Base-by-base conservation (phyloP, 2,329 filamentous ascomycete species). In the Zymoseptoria pseudotritici region DNA sequence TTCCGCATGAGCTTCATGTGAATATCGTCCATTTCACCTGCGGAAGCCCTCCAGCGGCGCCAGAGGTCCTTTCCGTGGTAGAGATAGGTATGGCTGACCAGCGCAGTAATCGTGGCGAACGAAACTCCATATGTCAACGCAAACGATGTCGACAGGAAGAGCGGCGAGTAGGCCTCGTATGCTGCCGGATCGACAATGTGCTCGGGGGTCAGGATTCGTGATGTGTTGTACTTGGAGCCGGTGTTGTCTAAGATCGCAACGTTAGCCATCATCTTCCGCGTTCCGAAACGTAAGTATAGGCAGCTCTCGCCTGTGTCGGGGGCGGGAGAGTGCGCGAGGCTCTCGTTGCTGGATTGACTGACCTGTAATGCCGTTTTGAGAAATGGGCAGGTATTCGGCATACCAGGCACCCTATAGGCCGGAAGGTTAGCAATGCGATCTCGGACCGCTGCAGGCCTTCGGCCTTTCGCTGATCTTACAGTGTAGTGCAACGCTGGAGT, bases 11-110 rank as follows among this genome's bases (percentile, higher is more conserved):
- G 79, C 9, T 90, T 86, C 71, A 89, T 90, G 73, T 95, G 91
- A 1, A 95, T 85, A 70, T 96, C 91, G 69, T 95, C 90, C 36
- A 65, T 60, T 46, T 68, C 66, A 17, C 63, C 62, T 24, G 61
- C 62, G n/a, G 64, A 65, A 8, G 82, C 82, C 66, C 82, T 86
- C 82, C 88, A 91, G 66, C 92, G 89, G 31, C 79, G 83, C 85
- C 85, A 88, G 29, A 95, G 94, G 68, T 95, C 91, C 65, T 82
- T 83, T 17, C 91, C 90, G 68, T 95, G 90, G 90, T 90, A 95
- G 70, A 90, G 90, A 20, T 83, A 79, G 0, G 91, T 95, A 71
- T 95, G 90, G 1, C 88, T 90, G 22, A 95, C 76, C 10, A 95
- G 78, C 1, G 90, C 88, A 20, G 91, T 86, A 21, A 96, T 79